These are phyloP conservation scores for Lecanicillium sp. DNA, from an alignment of 2,329 filamentous ascomycete genomes.

Conservation along the genomic window DNA sequence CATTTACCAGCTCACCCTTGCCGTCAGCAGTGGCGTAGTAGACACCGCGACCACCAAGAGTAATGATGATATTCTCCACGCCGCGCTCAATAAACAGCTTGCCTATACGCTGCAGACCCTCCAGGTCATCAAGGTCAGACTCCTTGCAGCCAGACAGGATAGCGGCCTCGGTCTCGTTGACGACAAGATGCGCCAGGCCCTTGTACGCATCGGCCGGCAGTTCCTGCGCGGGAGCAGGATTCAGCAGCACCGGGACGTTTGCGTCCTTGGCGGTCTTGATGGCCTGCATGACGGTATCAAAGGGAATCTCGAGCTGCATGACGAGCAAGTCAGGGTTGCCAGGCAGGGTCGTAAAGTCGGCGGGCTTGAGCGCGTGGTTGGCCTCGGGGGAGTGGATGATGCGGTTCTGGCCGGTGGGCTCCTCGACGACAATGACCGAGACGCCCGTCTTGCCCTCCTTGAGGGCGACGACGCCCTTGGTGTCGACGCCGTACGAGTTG, in stretches of 20 bases:
- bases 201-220: conserved; percentile 59
- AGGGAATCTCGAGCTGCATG: conserved; percentile 71
- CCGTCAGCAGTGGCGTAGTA: conserved; percentile 47
- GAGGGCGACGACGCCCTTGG: conserved; percentile 38
- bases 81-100: conserved; percentile 58
- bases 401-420: conserved; percentile 64
- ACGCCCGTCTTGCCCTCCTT: conserved; percentile 52
- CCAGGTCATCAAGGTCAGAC: conserved; percentile 36
- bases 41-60: conserved; percentile 73
- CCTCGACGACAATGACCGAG: conserved; percentile 69
- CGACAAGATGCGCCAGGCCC: conserved; percentile 67
- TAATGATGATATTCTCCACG: conserved; percentile 72
- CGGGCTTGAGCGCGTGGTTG: conserved; percentile 44
- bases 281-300: conserved; percentile 55
- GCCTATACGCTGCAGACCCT: conserved; percentile 39
- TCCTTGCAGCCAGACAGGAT: conserved; percentile 54
- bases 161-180: conserved; percentile 86
- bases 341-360: conserved; percentile 25
- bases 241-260: conserved; percentile 62
- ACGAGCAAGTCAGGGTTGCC: conserved; percentile 54
- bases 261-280: conserved; percentile 39
- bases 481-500: conserved; percentile 52
- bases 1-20: conserved; percentile 43
- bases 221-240: conserved; percentile 69
- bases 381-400: conserved; percentile 68